These are phyloP conservation scores for Solidago caesia DNA, from an alignment of 129 eudicot genomes.

Conservation along the genomic window DNA sequence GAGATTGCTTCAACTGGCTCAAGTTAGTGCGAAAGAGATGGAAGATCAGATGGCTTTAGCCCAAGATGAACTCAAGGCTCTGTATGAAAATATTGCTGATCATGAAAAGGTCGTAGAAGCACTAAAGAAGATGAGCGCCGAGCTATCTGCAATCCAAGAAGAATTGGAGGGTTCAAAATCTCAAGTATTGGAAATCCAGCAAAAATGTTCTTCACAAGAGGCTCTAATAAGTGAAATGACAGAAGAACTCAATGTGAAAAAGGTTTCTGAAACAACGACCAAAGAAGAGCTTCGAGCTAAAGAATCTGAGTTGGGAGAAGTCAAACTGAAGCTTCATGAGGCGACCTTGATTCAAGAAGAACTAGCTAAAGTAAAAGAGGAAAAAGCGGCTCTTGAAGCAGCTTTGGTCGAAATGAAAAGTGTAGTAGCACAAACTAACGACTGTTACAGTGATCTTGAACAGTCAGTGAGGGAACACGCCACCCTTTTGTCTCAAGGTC, in stretches of 20 bases:
- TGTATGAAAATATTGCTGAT: conserved; percentile 61
- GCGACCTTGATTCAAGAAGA: conserved; percentile 45
- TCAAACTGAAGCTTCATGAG: conserved; percentile 50
- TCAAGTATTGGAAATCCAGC: conserved; percentile 43
- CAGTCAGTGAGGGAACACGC: conserved; percentile 60
- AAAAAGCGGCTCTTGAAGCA: conserved; percentile 52
- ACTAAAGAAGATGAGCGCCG: conserved; percentile 46
- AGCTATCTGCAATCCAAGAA: conserved; percentile 51
- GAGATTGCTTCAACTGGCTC: conserved; percentile 65
- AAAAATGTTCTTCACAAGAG: conserved; percentile 52
- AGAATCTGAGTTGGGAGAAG: conserved; percentile 53
- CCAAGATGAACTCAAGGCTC: conserved; percentile 65
- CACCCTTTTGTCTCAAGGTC: conserved; percentile 61
- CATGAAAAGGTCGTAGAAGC: conserved; percentile 70
- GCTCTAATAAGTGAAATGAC: conserved; percentile 45
- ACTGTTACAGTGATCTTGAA: no score
- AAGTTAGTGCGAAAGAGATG: conserved; percentile 66
- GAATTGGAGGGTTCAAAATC: conserved; percentile 63
- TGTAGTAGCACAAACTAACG: no score
- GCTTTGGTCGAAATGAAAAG: no score
- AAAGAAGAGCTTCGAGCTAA: conserved; percentile 55
- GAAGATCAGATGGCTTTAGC: conserved; percentile 65
- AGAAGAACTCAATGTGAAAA: conserved; percentile 49
- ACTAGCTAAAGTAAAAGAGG: conserved; percentile 38
- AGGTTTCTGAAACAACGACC: conserved; percentile 46